Evolutionary conservation across 345 rosid genomes (phyloP), one percentile per base, ranked within the genome.

Genomic region (Eucalyptus grandis): DNA sequence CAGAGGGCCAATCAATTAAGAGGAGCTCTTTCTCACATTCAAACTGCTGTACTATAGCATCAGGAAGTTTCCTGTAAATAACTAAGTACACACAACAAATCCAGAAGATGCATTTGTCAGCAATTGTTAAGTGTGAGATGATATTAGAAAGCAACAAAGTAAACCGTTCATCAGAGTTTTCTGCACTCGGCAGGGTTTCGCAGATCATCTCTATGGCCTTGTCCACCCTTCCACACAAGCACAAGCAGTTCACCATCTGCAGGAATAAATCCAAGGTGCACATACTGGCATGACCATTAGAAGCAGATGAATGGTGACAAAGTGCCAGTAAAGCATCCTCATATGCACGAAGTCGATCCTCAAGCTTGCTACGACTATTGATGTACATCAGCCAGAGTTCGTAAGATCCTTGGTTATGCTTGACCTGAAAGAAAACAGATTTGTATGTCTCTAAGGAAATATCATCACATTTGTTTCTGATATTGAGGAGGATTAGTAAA

Each of bases 41-140:
- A 92, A 97, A 93, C 88, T 85, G 93, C 89, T 93, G 95, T 88
- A 95, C 93, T 87, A 98, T 89, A 89, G 95, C 92, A 88, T 93
- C 96, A 65, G 99, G 99, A 85, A 98, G 95, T 92, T 96, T 98
- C 98, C 97, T 97, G 99, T 98, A 97, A 94, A 97, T 89, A 94
- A 94, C 96, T 91, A 98, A 95, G 97, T 98, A 98, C 92, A 96
- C 94, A 96, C 99, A 98, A 96, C 96, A 97, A 95, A 98, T 92
- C 99, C 99, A 98, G 95, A 98, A 96, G 92, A 97, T 94, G 96
- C 95, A 96, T 95, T 94, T 96, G 94, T 97, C 99, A 96, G 98
- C 93, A 94, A 93, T 91, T 90, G 95, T 95, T 94, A 98, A 94
- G 96, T 96, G 96, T 88, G 93, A 91, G 95, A 96, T 94, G 91